Evolutionary conservation across 208 protist species (phyloP).

Genomic region (Crithidia bombi): DNA sequence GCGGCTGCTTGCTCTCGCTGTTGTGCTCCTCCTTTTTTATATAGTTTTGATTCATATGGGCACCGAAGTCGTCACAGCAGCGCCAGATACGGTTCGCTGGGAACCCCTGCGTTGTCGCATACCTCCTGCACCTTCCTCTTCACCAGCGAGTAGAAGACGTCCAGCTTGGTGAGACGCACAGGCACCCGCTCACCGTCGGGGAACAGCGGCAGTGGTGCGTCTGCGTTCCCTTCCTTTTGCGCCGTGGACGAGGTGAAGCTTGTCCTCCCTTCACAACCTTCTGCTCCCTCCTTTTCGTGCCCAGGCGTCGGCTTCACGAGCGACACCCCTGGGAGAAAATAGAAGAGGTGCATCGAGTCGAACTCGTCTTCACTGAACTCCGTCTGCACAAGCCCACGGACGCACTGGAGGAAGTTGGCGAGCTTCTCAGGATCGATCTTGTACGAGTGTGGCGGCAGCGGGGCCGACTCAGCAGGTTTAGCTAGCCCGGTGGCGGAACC

Average conservation of each 20-base stretch:
- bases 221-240: background rate
- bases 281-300: background rate
- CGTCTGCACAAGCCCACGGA: conserved; percentile 33
- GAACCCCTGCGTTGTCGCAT: conserved; percentile 35
- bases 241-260: background rate
- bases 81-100: conserved; percentile 5
- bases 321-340: conserved; percentile 61
- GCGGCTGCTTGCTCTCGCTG: too few relatives aligned
- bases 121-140: conserved; percentile 38
- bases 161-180: conserved; percentile 44
- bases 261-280: background rate
- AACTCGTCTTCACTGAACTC: conserved; percentile 56
- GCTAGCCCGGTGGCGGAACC: background rate
- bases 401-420: conserved; percentile 42
- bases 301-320: background rate
- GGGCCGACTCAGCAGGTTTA: background rate
- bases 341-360: conserved; percentile 46
- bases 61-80: conserved; percentile 7
- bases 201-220: conserved; percentile 47
- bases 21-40: background rate
- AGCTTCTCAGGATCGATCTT: conserved; percentile 23
- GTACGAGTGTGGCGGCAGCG: conserved; percentile 25
- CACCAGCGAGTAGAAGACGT: conserved; percentile 48
- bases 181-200: conserved; percentile 42
- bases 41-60: background rate